A percentile compares a stretch with the other conserved stretches of the same genome.
These are phyloP conservation scores for Rhinocladiella similis DNA, from an alignment of 2,329 filamentous ascomycete species.

Conservation along the genomic window DNA sequence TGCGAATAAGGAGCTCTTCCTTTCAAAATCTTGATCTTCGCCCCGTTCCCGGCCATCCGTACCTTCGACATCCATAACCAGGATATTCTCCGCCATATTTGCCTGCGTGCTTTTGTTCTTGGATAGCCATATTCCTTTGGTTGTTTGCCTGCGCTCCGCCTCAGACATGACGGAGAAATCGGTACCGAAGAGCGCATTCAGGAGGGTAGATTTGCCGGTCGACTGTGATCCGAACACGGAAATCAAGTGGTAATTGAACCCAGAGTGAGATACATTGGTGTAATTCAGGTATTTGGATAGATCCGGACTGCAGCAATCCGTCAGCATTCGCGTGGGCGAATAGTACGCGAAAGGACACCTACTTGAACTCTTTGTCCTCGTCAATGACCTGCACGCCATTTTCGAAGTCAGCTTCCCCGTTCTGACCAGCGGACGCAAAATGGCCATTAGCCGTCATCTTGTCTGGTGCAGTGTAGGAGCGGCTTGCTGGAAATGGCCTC, in stretches of 20 bases:
- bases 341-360: conserved; percentile 38
- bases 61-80: conserved; percentile 99
- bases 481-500: conserved; percentile 20
- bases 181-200: conserved; percentile 94
- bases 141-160: conserved; percentile 89
- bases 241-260: conserved; percentile 99
- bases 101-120: conserved; percentile 71
- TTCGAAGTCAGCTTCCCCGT: conserved; percentile 60
- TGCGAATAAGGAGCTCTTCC: conserved; percentile 96
- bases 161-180: conserved; percentile 98
- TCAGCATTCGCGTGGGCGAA: conserved; percentile 16
- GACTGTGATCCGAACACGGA: conserved; percentile 99
- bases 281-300: conserved; percentile 78
- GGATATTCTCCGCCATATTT: conserved; percentile 90
- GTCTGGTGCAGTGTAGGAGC: conserved; percentile 34
- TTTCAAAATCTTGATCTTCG: conserved; percentile 98
- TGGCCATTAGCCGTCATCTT: conserved; percentile 48
- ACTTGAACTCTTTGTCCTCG: conserved; percentile 97
- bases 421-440: conserved; percentile 44
- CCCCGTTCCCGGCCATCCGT: conserved; percentile 94
- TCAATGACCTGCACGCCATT: conserved; percentile 97
- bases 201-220: conserved; percentile 93
- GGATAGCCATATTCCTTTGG: conserved; percentile 99
- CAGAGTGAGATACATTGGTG: conserved; percentile 78
- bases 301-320: conserved; percentile 57